phyloP scores from a whole-genome alignment of 345 rosid genomes.

The Moringa oleifera region DNA sequence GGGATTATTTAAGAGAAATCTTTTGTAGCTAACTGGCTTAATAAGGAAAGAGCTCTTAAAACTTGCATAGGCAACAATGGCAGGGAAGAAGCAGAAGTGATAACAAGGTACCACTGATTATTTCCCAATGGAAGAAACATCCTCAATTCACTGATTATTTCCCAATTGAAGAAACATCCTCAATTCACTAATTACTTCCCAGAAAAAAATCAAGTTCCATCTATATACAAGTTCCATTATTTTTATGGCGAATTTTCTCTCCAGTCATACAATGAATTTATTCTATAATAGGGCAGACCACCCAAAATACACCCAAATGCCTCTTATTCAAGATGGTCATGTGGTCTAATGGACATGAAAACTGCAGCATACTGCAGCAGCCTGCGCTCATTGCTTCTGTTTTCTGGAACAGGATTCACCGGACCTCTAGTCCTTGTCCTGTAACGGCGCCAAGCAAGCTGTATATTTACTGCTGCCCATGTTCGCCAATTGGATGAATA shows the following conservation, averaged over 20 bases:
- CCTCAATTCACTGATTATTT: too few relatives aligned
- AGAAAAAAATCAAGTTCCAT: neutral
- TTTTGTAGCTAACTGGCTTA: too few relatives aligned
- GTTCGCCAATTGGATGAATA: constrained; percentile 65
- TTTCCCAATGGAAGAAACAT: neutral
- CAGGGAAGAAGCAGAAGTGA: too few relatives aligned
- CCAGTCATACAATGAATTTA: neutral
- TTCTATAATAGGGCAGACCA: constrained; percentile 3
- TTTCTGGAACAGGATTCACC: constrained; percentile 16
- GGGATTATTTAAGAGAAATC: too few relatives aligned
- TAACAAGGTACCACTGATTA: too few relatives aligned
- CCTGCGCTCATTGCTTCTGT: constrained; percentile 26
- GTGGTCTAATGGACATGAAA: constrained; percentile 62
- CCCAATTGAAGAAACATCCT: neutral
- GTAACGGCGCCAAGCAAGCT: constrained; percentile 52
- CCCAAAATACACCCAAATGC: neutral
- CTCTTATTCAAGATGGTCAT: constrained; percentile 56
- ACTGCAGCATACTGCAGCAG: constrained; percentile 46
- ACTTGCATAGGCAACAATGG: too few relatives aligned
- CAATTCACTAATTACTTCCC: neutral
- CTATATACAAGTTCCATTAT: neutral
- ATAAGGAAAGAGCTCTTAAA: too few relatives aligned
- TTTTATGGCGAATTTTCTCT: constrained; percentile 1
- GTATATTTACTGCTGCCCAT: constrained; percentile 66
- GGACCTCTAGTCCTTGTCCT: constrained; percentile 29